phyloP scores from a whole-genome alignment of 2,329 filamentous ascomycete genomes.

The Ceratocystis cubensis region DNA sequence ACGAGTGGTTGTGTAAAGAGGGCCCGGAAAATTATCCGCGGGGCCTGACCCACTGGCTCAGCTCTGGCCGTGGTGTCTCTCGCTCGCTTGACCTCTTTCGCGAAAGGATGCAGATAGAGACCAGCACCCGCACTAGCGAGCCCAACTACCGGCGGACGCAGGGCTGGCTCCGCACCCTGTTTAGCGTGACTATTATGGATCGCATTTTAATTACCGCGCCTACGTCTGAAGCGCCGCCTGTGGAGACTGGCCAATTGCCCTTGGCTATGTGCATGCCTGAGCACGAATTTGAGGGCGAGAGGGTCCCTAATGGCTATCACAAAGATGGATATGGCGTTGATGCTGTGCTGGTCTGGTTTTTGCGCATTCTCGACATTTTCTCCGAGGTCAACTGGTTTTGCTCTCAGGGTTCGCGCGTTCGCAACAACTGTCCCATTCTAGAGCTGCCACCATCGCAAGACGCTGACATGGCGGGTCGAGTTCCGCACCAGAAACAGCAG shows the following conservation, averaged over 20 bases:
- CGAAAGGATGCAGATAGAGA: background rate
- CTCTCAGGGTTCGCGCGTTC: background rate
- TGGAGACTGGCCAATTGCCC: background rate
- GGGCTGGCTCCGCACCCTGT: background rate
- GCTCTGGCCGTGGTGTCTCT: background rate
- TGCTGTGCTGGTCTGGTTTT: background rate
- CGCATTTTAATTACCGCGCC: background rate
- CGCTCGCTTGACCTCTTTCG: slow-evolving; percentile 3
- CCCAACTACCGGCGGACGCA: background rate
- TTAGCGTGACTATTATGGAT: slow-evolving; percentile 9
- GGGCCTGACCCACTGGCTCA: slow-evolving; percentile 4
- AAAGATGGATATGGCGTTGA: background rate
- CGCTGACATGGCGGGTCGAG: background rate
- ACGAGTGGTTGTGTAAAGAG: slow-evolving; percentile 12
- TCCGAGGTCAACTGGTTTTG: slow-evolving; percentile 17
- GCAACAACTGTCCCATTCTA: slow-evolving; percentile 4
- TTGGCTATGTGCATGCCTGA: background rate
- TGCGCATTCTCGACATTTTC: slow-evolving; percentile 12
- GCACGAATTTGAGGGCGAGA: background rate
- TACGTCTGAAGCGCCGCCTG: background rate
- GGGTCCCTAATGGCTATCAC: background rate
- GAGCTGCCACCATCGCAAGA: background rate
- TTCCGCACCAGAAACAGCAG: background rate
- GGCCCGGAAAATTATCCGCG: background rate
- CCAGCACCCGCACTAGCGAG: background rate